These are phyloP conservation scores for Eucalyptus sp. DNA, from an alignment of 345 rosid species.

Conservation along the genomic window DNA sequence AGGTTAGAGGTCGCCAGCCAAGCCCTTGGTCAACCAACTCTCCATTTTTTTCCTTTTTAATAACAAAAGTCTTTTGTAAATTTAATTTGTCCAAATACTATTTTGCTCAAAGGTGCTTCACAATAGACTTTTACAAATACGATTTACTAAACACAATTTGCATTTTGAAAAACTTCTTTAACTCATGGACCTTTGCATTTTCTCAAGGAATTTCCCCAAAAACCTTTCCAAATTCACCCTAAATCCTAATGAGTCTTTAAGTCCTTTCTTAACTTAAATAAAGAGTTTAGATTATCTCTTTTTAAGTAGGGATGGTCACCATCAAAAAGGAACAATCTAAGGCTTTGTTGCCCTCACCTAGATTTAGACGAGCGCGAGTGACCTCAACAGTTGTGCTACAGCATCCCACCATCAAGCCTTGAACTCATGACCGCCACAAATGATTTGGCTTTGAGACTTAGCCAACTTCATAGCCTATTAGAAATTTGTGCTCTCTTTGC, in stretches of 20 bases:
- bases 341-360: not conserved
- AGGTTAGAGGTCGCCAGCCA: too few species aligned
- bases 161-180: too few species aligned
- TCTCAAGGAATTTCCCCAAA: too few species aligned
- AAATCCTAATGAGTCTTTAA: not conserved
- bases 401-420: not conserved
- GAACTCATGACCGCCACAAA: not conserved
- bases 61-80: too few species aligned
- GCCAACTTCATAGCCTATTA: not conserved
- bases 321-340: not conserved
- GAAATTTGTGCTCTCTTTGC: not conserved
- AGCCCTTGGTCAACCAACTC: too few species aligned
- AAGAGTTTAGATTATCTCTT: not conserved
- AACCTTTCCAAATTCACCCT: too few species aligned
- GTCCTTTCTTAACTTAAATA: not conserved
- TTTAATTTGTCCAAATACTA: too few species aligned
- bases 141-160: too few species aligned
- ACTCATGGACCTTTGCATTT: too few species aligned
- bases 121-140: too few species aligned
- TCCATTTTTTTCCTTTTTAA: too few species aligned
- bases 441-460: not conserved
- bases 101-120: too few species aligned
- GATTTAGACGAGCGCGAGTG: not conserved
- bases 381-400: not conserved
- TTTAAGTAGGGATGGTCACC: not conserved